phyloP scores from a whole-genome alignment of 73 alveolate genomes.

The Urostyla sp. region DNA sequence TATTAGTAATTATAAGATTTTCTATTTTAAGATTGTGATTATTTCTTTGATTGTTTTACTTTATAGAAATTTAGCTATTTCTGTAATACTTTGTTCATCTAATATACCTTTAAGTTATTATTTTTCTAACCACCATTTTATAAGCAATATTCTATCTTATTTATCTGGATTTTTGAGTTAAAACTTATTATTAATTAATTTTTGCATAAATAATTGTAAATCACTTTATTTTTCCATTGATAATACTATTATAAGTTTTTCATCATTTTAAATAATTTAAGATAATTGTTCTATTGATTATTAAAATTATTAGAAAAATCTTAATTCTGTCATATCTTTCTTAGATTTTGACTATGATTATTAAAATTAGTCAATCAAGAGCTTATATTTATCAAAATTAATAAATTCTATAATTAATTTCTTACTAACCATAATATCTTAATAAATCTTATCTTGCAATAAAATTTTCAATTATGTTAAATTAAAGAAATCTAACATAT shows the following conservation, averaged over 20 bases:
- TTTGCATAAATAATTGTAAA: neutral
- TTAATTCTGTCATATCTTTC: constrained; percentile 49
- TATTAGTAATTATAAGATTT: neutral
- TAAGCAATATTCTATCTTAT: neutral
- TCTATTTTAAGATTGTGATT: neutral
- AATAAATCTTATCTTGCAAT: constrained; percentile 2
- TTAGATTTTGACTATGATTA: neutral
- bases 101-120: neutral
- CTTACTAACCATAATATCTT: neutral
- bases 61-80: constrained; percentile 8
- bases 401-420: neutral
- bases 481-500: constrained; percentile 25
- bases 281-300: neutral
- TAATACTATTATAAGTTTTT: neutral
- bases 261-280: neutral
- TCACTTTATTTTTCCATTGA: constrained; percentile 31
- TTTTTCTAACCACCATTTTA: neutral
- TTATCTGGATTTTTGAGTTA: constrained; percentile 21
- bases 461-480: neutral
- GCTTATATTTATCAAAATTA: constrained; percentile 44
- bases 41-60: constrained; percentile 51
- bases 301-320: constrained; percentile 29
- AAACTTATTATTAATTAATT: neutral
- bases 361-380: constrained; percentile 22
- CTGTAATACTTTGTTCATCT: neutral